phyloP scores from a whole-genome alignment of 2,329 filamentous ascomycete species.

The Taxawa tesnikishii region DNA sequence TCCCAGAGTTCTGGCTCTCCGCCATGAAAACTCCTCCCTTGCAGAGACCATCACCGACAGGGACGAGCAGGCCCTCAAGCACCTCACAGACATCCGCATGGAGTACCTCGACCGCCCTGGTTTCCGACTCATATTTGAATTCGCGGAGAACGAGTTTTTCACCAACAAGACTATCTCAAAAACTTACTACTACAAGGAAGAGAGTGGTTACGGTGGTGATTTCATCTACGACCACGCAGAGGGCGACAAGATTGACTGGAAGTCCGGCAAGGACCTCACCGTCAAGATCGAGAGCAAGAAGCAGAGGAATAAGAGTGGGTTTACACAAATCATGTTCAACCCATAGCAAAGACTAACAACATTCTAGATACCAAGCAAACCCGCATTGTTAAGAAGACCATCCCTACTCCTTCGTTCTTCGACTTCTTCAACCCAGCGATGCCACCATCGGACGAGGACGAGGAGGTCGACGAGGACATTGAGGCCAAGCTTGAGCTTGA shows the following conservation, averaged over 20 bases:
- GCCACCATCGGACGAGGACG: conserved; percentile 62
- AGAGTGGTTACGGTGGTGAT: conserved; percentile 95
- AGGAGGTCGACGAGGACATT: conserved; percentile 77
- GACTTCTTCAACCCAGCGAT: conserved; percentile 98
- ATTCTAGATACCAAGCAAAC: conserved; percentile 90
- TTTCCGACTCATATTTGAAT: conserved; percentile 97
- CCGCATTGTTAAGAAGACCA: conserved; percentile 96
- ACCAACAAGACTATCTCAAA: conserved; percentile 94
- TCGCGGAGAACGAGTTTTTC: conserved; percentile 91
- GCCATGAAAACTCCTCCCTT: conserved; percentile 99
- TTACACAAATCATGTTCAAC: background rate
- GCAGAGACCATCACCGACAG: conserved; percentile 98
- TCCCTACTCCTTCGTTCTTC: conserved; percentile 93
- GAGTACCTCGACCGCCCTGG: conserved; percentile 97
- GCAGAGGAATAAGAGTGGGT: conserved; percentile 97
- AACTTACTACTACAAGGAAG: conserved; percentile 98
- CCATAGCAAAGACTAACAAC: conserved; percentile 9
- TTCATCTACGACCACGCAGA: conserved; percentile 99
- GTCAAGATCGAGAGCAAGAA: conserved; percentile 97
- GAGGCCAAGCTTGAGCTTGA: conserved; percentile 97
- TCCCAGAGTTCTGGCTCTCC: conserved; percentile 98
- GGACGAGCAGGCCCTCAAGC: conserved; percentile 86
- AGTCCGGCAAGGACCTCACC: conserved; percentile 82
- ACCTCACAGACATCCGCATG: conserved; percentile 89
- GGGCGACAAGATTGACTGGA: conserved; percentile 97